A percentile compares a stretch with the other conserved stretches of the same genome.
phyloP scores from a whole-genome alignment of 2,329 filamentous ascomycete species.

The Pezizomycotina sp. region DNA sequence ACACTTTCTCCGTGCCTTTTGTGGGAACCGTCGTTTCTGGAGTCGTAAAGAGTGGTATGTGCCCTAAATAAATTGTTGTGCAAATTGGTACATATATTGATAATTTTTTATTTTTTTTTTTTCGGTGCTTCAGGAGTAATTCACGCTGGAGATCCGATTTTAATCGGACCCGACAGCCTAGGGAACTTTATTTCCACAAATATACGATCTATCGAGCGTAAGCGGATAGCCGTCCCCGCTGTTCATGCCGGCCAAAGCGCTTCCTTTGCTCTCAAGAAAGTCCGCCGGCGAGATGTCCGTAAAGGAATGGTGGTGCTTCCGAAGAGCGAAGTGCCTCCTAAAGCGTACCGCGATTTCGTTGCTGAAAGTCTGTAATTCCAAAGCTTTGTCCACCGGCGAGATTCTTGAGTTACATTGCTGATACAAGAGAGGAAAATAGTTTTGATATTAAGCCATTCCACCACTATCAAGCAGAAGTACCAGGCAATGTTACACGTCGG shows the following conservation, averaged over 20 bases:
- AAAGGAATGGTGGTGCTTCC: conserved; percentile 97
- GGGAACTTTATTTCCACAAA: conserved; percentile 78
- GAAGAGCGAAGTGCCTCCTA: conserved; percentile 59
- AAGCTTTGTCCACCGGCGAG: conserved; percentile 10
- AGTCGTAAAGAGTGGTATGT: conserved; percentile 52
- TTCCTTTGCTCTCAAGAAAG: conserved; percentile 74
- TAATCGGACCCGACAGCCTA: conserved; percentile 77
- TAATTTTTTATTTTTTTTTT: neutral
- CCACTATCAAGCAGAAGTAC: conserved; percentile 91
- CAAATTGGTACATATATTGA: neutral
- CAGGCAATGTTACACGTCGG: conserved; percentile 98
- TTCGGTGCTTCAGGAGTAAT: conserved; percentile 48
- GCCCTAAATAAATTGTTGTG: neutral
- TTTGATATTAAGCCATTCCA: conserved; percentile 84
- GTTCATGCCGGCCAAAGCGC: conserved; percentile 85
- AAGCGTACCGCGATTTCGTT: conserved; percentile 58
- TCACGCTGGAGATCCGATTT: conserved; percentile 74
- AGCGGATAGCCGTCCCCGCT: conserved; percentile 73
- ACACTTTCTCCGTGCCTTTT: conserved; percentile 95
- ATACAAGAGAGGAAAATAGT: too few relatives aligned
- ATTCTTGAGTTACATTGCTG: conserved; percentile 6
- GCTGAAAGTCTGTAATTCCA: conserved; percentile 44
- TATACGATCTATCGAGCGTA: conserved; percentile 84
- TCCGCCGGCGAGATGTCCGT: conserved; percentile 77
- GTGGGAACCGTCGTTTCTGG: conserved; percentile 92